Conservation (phyloP, 129 eudicot species). For the Kitagawia praeruptora region DNA sequence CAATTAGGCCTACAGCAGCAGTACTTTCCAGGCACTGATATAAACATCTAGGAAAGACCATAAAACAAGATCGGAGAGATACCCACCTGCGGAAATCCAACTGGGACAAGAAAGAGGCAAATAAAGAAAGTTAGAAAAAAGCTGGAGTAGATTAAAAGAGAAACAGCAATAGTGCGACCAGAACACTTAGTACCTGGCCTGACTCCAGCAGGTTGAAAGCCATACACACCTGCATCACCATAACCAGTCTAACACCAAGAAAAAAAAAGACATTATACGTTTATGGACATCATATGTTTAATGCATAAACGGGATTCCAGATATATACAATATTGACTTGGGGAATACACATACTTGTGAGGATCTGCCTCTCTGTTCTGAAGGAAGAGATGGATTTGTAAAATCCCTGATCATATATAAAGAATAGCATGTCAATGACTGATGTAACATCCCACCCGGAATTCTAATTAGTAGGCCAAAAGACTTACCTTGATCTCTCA, state of each 20-base stretch:
- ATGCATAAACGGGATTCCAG: background rate
- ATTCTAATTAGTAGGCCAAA: background rate
- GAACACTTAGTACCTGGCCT: slow-evolving; percentile 25
- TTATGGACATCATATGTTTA: background rate
- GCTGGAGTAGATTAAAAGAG: background rate
- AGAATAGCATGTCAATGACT: slow-evolving; percentile 13
- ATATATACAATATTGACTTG: background rate
- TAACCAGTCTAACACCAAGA: slow-evolving; percentile 57
- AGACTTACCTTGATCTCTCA: slow-evolving; percentile 56
- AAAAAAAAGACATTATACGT: slow-evolving; percentile 1
- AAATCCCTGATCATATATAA: slow-evolving; percentile 51
- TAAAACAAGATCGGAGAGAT: slow-evolving; percentile 18
- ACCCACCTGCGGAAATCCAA: slow-evolving; percentile 89
- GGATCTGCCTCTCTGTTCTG: slow-evolving; percentile 85
- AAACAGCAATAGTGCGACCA: background rate
- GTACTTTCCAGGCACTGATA: slow-evolving; percentile 6
- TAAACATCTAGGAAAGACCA: slow-evolving; percentile 11
- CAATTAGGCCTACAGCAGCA: background rate
- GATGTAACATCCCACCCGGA: background rate
- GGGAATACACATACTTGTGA: slow-evolving; percentile 57
- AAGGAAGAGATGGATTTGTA: slow-evolving; percentile 83
- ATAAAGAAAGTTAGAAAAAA: slow-evolving; percentile 1
- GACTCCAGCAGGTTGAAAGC: slow-evolving; percentile 35
- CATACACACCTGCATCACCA: slow-evolving; percentile 66
- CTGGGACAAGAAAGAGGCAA: slow-evolving; percentile 36